A percentile compares a stretch with the other conserved stretches of the same genome.
These are phyloP conservation scores for Candida tetrigidarum DNA, from an alignment of 1,139 yeast species.

Conservation along the genomic window DNA sequence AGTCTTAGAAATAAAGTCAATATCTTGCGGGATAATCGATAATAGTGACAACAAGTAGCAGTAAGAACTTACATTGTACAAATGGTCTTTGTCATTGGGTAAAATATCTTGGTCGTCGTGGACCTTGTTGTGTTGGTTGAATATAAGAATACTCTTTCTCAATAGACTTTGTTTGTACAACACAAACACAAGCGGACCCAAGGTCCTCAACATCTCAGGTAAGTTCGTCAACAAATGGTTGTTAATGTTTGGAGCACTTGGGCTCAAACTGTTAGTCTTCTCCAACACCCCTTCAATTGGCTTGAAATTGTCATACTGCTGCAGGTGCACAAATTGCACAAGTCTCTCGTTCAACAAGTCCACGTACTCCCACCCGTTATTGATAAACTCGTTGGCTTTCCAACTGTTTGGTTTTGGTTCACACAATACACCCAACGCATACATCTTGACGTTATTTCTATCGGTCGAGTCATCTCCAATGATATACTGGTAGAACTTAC, in stretches of 20 bases:
- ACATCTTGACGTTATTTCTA: conserved; percentile 63
- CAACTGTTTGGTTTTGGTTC: conserved; percentile 44
- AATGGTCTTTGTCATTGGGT: conserved; percentile 11
- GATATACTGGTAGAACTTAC: conserved; percentile 36
- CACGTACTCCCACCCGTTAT: conserved; percentile 61
- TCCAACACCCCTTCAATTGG: conserved; percentile 26
- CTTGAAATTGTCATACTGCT: conserved; percentile 22
- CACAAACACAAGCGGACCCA: conserved; percentile 77
- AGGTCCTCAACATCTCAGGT: conserved; percentile 47
- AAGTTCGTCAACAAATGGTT: conserved; percentile 57
- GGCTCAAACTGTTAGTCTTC: conserved; percentile 12
- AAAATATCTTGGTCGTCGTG: conserved; percentile 17
- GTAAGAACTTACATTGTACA: conserved; percentile 28
- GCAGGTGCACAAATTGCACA: conserved; percentile 34
- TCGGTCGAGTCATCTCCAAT: conserved; percentile 25
- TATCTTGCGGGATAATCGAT: conserved; percentile 41
- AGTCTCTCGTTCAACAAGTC: conserved; percentile 49
- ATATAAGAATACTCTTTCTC: conserved; percentile 62
- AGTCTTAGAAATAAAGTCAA: conserved; percentile 22
- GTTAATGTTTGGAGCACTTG: conserved; percentile 20
- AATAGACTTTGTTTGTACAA: conserved; percentile 72
- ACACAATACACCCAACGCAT: conserved; percentile 65
- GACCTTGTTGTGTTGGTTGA: conserved; percentile 43
- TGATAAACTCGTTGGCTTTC: conserved; percentile 57
- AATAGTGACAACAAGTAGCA: conserved; percentile 41